phyloP scores from a whole-genome alignment of 345 rosid species.

The Acer negundo region DNA sequence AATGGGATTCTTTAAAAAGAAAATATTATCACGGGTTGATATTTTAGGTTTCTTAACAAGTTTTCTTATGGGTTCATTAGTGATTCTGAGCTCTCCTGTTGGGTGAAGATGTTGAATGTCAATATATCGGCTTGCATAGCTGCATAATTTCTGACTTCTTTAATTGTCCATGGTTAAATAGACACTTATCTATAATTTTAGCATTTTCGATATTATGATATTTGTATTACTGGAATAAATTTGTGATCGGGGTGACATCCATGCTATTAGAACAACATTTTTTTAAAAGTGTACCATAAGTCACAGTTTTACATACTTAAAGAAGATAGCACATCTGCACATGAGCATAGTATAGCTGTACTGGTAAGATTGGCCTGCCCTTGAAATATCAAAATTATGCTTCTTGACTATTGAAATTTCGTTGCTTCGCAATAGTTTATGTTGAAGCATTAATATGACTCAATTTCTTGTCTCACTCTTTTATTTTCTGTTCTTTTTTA shows the following conservation, averaged over 20 bases:
- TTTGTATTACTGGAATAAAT: neutral
- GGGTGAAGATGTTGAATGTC: neutral
- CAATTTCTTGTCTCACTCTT: neutral
- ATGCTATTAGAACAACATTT: neutral
- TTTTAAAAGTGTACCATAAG: neutral
- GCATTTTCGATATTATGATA: neutral
- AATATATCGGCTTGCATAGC: too few relatives aligned
- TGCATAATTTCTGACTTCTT: too few relatives aligned
- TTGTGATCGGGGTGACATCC: neutral
- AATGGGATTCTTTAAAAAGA: neutral
- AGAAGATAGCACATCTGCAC: slow-evolving; percentile 81
- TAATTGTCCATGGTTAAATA: too few relatives aligned
- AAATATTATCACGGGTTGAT: neutral
- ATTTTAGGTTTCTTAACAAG: neutral
- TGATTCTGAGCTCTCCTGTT: neutral
- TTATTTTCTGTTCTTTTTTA: neutral
- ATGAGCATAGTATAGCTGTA: slow-evolving; percentile 60
- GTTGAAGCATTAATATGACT: neutral
- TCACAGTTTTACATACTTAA: slow-evolving; percentile 11
- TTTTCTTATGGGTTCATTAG: neutral
- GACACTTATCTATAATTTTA: too few relatives aligned
- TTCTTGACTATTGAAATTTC: neutral
- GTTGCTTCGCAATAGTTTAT: neutral
- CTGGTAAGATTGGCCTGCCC: slow-evolving; percentile 47
- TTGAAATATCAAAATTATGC: neutral